phyloP scores from a whole-genome alignment of 495 filamentous ascomycete species.

The Letharia lupina region DNA sequence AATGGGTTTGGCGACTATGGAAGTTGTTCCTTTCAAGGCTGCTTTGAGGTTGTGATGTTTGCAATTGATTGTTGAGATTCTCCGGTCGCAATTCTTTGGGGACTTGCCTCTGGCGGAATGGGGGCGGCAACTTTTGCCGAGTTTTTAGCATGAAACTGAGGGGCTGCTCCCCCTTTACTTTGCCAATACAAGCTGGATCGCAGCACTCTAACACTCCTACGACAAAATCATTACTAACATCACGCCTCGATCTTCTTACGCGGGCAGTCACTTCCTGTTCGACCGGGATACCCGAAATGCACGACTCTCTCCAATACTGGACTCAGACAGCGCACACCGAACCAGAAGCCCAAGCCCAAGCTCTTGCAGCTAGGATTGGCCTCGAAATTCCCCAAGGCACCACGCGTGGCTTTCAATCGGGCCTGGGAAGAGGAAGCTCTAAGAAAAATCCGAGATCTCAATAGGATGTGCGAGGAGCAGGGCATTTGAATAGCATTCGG shows the following conservation, averaged over 20 bases:
- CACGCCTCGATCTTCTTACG: neutral
- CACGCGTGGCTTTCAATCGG: neutral
- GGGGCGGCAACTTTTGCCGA: constrained; percentile 14
- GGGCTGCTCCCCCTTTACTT: constrained; percentile 8
- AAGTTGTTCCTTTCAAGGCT: neutral
- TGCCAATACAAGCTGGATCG: neutral
- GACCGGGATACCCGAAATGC: neutral
- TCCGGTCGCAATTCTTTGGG: constrained; percentile 18
- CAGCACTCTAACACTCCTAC: neutral
- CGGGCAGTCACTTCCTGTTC: neutral
- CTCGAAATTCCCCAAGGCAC: neutral
- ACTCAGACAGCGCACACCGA: constrained; percentile 8
- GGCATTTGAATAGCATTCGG: neutral
- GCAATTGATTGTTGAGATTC: constrained; percentile 8
- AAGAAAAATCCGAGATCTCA: neutral
- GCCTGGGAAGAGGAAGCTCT: neutral
- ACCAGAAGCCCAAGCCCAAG: constrained; percentile 11
- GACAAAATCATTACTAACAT: neutral
- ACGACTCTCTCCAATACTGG: neutral
- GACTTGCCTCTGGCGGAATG: neutral
- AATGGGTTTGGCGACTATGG: neutral
- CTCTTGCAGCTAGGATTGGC: constrained; percentile 12
- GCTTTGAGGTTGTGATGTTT: constrained; percentile 1
- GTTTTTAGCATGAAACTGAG: constrained; percentile 6
- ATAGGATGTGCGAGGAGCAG: neutral